Evolutionary conservation across 805 yeast species (phyloP).

Genomic region (Starmera dryadoides): DNA sequence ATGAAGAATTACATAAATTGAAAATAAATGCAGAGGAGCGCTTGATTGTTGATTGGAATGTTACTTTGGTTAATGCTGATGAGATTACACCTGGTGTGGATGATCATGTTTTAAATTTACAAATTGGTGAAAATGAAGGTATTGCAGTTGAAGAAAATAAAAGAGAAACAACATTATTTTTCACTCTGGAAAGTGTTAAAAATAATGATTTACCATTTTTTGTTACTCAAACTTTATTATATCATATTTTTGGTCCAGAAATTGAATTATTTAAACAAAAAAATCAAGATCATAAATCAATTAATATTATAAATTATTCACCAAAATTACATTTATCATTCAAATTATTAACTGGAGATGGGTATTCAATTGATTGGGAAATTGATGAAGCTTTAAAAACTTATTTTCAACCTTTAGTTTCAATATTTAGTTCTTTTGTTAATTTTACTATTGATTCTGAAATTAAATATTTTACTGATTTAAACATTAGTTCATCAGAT

Average conservation of each 20-base stretch:
- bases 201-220: constrained; percentile 58
- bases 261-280: constrained; percentile 19
- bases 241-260: constrained; percentile 38
- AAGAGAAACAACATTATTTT: constrained; percentile 32
- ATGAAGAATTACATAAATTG: constrained; percentile 28
- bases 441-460: constrained; percentile 77
- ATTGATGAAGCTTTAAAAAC: constrained; percentile 44
- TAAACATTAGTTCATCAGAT: constrained; percentile 18
- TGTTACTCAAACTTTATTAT: constrained; percentile 44
- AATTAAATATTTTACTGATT: constrained; percentile 51
- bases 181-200: constrained; percentile 37
- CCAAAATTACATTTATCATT: constrained; percentile 72
- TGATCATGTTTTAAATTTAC: constrained; percentile 29
- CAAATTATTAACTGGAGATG: constrained; percentile 61
- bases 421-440: constrained; percentile 44
- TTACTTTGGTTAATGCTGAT: constrained; percentile 19
- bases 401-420: constrained; percentile 49
- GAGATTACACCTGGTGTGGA: constrained; percentile 12
- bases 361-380: constrained; percentile 67
- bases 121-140: constrained; percentile 34
- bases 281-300: constrained; percentile 11
- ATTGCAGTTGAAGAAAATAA: constrained; percentile 34
- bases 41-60: constrained; percentile 26
- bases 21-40: constrained; percentile 14
- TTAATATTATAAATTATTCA: constrained; percentile 30